phyloP scores from a whole-genome alignment of 179 eudicot species.

The Spinacia oleracea region DNA sequence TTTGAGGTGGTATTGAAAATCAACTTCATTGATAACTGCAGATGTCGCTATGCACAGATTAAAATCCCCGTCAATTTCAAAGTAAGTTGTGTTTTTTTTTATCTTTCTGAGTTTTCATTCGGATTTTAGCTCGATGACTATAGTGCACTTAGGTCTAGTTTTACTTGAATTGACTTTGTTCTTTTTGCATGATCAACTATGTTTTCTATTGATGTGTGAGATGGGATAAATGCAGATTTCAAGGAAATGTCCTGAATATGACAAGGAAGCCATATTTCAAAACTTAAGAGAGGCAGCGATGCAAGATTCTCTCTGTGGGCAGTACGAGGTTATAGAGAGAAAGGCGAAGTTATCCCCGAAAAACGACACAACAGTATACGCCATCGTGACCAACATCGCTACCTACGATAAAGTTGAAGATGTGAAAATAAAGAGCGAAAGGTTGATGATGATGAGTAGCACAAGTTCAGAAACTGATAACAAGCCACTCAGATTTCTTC shows the following conservation, averaged over 20 bases:
- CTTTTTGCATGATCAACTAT: neutral
- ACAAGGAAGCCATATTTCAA: constrained; percentile 54
- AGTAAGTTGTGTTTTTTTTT: constrained; percentile 34
- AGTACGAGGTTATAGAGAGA: constrained; percentile 61
- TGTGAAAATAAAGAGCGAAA: constrained; percentile 32
- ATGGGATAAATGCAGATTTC: constrained; percentile 46
- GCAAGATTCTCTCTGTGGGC: constrained; percentile 58
- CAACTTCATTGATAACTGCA: constrained; percentile 59
- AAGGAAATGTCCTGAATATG: constrained; percentile 41
- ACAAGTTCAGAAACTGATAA: constrained; percentile 15
- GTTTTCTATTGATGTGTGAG: neutral
- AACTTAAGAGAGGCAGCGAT: constrained; percentile 49
- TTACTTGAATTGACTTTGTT: neutral
- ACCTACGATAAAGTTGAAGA: constrained; percentile 36
- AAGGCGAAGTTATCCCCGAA: constrained; percentile 49
- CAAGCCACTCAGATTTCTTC: constrained; percentile 18
- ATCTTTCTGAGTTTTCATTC: neutral
- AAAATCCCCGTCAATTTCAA: constrained; percentile 50
- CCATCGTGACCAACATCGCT: constrained; percentile 62
- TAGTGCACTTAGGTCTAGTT: neutral
- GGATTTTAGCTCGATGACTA: neutral
- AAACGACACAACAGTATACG: constrained; percentile 56
- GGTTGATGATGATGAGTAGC: constrained; percentile 7
- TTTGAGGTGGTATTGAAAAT: constrained; percentile 51
- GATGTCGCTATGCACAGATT: constrained; percentile 43